phyloP scores from a whole-genome alignment of 306 rosid species.

The Sophora flavescens region DNA sequence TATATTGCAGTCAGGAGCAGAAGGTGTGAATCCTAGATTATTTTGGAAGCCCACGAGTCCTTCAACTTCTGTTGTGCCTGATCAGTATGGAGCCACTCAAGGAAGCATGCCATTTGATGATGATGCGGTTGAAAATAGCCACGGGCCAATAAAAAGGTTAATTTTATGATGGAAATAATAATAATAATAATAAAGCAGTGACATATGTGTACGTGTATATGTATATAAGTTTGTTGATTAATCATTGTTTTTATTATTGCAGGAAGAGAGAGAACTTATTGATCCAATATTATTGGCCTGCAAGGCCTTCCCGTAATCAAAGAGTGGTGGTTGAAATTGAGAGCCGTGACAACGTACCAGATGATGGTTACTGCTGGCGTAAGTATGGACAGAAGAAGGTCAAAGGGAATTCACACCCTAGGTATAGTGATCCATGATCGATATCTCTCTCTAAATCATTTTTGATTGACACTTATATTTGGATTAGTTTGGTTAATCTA shows the following conservation, averaged over 20 bases:
- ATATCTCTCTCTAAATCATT: too few species aligned
- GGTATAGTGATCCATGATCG: constrained; percentile 45
- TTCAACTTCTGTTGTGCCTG: constrained; percentile 55
- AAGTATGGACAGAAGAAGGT: constrained; percentile 78
- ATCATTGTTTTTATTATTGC: constrained; percentile 10
- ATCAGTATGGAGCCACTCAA: constrained; percentile 41
- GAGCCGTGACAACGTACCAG: constrained; percentile 56
- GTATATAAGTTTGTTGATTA: too few species aligned
- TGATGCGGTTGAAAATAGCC: constrained; percentile 58
- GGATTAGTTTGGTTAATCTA: too few species aligned
- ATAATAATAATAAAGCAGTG: too few species aligned
- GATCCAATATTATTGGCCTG: constrained; percentile 52
- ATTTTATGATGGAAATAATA: too few species aligned
- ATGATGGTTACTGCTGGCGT: constrained; percentile 84
- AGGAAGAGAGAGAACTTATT: constrained; percentile 63
- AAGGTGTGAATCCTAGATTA: constrained; percentile 46
- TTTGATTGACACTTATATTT: too few species aligned
- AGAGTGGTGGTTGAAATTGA: constrained; percentile 62
- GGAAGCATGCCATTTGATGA: constrained; percentile 54
- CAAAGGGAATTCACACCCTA: constrained; percentile 69
- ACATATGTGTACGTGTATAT: too few species aligned
- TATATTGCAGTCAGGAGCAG: constrained; percentile 44
- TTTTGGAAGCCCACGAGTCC: constrained; percentile 59
- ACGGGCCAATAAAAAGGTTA: constrained; percentile 56
- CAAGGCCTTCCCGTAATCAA: constrained; percentile 63